These are phyloP conservation scores for Neoboletus subvelutipes DNA, from an alignment of 768 basidiomycete genomes.

Conservation along the genomic window DNA sequence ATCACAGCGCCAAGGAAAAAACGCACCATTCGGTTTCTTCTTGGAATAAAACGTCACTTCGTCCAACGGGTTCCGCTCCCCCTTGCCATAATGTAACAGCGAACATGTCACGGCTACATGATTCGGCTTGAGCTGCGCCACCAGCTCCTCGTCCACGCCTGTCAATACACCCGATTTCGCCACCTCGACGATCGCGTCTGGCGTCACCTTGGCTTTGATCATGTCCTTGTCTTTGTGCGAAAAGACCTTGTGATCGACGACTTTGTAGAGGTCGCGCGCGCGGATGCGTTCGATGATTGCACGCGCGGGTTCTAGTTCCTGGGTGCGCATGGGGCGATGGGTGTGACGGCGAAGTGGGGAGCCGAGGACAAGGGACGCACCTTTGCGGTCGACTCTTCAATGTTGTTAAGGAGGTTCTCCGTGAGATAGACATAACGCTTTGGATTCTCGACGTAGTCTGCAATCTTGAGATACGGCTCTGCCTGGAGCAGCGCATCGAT, in stretches of 20 bases:
- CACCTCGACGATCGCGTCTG: conserved; percentile 43
- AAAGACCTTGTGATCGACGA: conserved; percentile 64
- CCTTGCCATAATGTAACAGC: conserved; percentile 77
- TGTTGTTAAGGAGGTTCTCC: conserved; percentile 60
- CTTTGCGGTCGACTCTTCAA: conserved; percentile 50
- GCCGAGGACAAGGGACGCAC: not conserved
- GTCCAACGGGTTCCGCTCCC: conserved; percentile 65
- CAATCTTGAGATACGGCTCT: conserved; percentile 62
- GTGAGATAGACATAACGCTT: conserved; percentile 63
- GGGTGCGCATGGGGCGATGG: not conserved
- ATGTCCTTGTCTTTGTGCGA: conserved; percentile 30
- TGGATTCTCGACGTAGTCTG: conserved; percentile 54
- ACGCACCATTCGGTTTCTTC: conserved; percentile 53
- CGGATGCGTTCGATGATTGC: conserved; percentile 62
- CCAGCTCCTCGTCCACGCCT: conserved; percentile 28
- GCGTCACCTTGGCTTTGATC: conserved; percentile 35
- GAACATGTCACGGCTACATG: conserved; percentile 67
- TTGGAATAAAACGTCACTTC: conserved; percentile 76
- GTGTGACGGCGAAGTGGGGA: no score
- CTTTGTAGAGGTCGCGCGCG: conserved; percentile 63
- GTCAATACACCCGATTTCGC: conserved; percentile 32
- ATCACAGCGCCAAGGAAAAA: not conserved
- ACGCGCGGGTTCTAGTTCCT: conserved; percentile 62
- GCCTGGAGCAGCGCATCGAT: conserved; percentile 73
- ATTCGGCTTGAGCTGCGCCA: conserved; percentile 38